Base-by-base conservation (phyloP, 2,329 filamentous ascomycete species). In the Paramyrothecium sp. region DNA sequence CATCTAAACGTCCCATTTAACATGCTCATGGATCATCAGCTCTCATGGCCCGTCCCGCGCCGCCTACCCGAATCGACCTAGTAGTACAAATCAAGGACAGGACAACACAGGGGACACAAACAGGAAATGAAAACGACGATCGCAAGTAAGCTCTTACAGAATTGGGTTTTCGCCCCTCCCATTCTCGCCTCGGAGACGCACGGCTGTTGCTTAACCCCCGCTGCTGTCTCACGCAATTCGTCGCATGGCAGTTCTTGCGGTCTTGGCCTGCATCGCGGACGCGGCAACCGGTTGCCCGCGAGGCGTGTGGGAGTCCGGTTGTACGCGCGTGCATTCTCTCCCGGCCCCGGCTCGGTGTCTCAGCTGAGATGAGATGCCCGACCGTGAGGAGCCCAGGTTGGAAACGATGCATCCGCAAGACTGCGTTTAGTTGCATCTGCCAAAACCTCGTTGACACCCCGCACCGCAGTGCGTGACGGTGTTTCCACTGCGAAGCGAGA, bases 391-490 rank as follows among this genome's bases (percentile, higher is more conserved):
- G 20, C 48, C 19, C 21, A 26, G 11, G 22, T 48, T 48, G 22
- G 46, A 21, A 11, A 11, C 22, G 22, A 13, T 11, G 5, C n/a
- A 11, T 21, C 46, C 22, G 46, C 46, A 19, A 10, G 11, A 21
- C 16, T n/a, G 12, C 21, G 13, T 4, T 56, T 58, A 69, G 48
- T 61, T 59, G 56, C 73, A 75, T n/a, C 57, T 58, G 2, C 73
- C 73, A 58, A 67, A 75, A 17, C 59, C 64, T 4, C 54, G 54
- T 58, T 74, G 73, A 54, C 73, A 75, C n/a, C 71, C 72, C 1
- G 53, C 47, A 26, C 68, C 71, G 50, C 73, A 75, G 54, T 75
- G 64, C 13, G 53, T 22, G 16, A 38, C 58, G 16, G 59, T 61
- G 53, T 59, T 69, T 7, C 72, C 71, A 46, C 72, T 73, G 22